Base-by-base conservation (phyloP, 2,329 filamentous ascomycete species). In the Shiraia sp. region DNA sequence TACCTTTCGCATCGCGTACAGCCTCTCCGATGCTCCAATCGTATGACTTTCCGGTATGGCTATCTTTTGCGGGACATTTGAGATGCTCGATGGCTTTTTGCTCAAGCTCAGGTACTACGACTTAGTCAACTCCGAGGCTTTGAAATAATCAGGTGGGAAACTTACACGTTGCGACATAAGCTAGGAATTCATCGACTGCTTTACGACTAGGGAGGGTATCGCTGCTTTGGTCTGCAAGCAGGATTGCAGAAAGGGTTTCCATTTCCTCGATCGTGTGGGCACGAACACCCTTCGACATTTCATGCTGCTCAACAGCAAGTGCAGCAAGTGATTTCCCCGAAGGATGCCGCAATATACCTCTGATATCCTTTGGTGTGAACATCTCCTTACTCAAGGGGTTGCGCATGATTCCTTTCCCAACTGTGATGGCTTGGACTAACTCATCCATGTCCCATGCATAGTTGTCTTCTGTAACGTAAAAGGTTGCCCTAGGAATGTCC, bases 401-500 rank as follows among this genome's bases (percentile, higher is more conserved):
- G 2, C 64, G 57, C 43, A 67, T 52, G 3, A 66, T 52, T 10
- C 65, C 65, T 3, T 57, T 57, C 15, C 61, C 63, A 10, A 49
- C 56, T 14, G 46, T 59, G 40, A 68, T 65, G 17, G 65, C 63
- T 24, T 62, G 50, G 0, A 57, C 62, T 8, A 67, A 50, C 40
- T 71, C 68, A 9, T 59, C 56, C 50, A 69, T 59, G 29, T 70
- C 64, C 69, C 69, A 72, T 6, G 68, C 68, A 38, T 69, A 71
- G n/a, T 65, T 65, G 42, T 71, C 68, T 25, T 70, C 68, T 1
- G 65, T 71, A 22, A 63, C 65, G 27, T 61, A 66, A 42, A 71
- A 69, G 15, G 67, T 62, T 10, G 52, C 51, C 27, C 67, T 49
- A 6, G 59, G 55, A 6, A 71, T 70, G 12, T 63, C 59, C 28